Conservation (phyloP, 164 flowering plant species). For the Aristolochia californica region DNA sequence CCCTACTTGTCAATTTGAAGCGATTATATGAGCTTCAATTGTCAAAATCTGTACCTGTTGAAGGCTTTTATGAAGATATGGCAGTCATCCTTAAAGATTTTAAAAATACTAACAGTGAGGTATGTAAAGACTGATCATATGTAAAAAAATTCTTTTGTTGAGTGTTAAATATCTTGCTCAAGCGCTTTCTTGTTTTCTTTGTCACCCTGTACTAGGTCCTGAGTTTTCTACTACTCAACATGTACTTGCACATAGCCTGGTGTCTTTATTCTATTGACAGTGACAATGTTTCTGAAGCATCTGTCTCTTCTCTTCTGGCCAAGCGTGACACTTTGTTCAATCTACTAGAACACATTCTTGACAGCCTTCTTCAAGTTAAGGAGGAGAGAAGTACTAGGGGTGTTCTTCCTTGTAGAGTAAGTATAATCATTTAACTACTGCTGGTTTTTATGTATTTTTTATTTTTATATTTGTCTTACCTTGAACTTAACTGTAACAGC, state of each 20-base stretch:
- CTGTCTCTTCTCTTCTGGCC: conserved; percentile 46
- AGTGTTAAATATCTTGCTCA: neutral
- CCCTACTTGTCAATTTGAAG: conserved; percentile 84
- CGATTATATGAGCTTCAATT: conserved; percentile 89
- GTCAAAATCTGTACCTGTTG: conserved; percentile 51
- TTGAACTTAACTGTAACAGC: too few relatives aligned
- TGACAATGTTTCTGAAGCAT: conserved; percentile 51
- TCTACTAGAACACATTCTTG: conserved; percentile 50
- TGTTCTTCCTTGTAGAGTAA: conserved; percentile 69
- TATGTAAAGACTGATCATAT: conserved; percentile 11
- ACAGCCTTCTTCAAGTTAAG: conserved; percentile 20
- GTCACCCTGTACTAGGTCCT: conserved; percentile 45
- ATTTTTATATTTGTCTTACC: neutral
- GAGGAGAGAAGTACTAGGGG: conserved; percentile 31
- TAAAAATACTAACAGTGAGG: conserved; percentile 71
- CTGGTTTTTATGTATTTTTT: neutral
- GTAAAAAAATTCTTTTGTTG: neutral
- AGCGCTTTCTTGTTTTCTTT: conserved; percentile 1
- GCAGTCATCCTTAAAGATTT: conserved; percentile 30
- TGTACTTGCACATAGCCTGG: conserved; percentile 87
- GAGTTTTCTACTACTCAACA: conserved; percentile 72
- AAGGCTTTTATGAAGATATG: conserved; percentile 54
- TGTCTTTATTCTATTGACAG: conserved; percentile 46
- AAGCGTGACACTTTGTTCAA: conserved; percentile 62
- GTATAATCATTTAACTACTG: conserved; percentile 12